Evolutionary conservation across 805 yeast genomes (phyloP).

Genomic region (Wickerhamiella kurtzmanii): DNA sequence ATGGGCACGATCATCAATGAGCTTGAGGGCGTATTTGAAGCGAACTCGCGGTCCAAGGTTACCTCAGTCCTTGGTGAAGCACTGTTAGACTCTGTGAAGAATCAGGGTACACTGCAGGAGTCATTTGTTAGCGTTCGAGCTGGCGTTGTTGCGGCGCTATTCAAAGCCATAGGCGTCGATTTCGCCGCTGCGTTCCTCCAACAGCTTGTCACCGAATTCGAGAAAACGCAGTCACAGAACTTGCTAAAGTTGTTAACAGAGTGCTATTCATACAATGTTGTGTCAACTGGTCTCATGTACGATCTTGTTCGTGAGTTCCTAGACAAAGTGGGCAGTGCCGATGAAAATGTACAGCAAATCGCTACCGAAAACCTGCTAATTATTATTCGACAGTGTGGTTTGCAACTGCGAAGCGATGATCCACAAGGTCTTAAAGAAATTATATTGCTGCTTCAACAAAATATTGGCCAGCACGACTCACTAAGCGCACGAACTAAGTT

Average conservation of each 20-base stretch:
- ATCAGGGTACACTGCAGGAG: conserved; percentile 58
- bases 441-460: conserved; percentile 41
- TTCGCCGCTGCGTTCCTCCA: conserved; percentile 84
- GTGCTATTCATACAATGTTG: conserved; percentile 61
- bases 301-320: conserved; percentile 49
- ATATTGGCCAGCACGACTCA: conserved; percentile 27
- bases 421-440: conserved; percentile 76
- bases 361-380: conserved; percentile 68
- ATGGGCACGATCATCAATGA: conserved; percentile 56
- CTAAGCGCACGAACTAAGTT: conserved; percentile 59
- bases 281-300: conserved; percentile 61
- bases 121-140: conserved; percentile 70
- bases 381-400: conserved; percentile 63
- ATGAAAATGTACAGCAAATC: neutral
- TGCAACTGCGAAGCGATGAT: conserved; percentile 79
- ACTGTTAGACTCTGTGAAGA: conserved; percentile 49
- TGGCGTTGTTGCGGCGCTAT: conserved; percentile 59
- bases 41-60: conserved; percentile 67
- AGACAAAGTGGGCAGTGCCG: conserved; percentile 43
- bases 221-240: conserved; percentile 37
- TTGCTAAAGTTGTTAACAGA: conserved; percentile 62
- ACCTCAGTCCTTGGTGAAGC: conserved; percentile 53
- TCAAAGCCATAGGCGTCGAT: conserved; percentile 69
- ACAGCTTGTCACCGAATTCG: conserved; percentile 57
- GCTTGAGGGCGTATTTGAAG: conserved; percentile 46